Evolutionary conservation across 305 asterid species (phyloP), one percentile per base, ranked within the genome.

Genomic region (Euphrasia arctica): DNA sequence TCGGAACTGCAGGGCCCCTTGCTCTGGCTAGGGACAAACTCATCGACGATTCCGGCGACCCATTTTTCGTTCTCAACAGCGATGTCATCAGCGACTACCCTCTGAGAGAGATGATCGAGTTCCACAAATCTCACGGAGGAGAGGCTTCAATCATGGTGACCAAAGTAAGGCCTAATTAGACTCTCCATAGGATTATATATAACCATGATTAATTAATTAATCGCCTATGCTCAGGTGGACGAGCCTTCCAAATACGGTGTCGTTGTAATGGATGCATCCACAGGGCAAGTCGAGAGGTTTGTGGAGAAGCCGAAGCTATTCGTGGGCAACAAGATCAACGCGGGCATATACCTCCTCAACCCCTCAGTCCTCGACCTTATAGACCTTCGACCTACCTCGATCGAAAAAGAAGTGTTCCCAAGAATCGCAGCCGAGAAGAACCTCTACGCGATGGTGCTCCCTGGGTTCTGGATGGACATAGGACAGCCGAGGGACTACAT

Each of bases 1-100:
- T 91, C 57, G 98, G 98, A 63, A 91, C 96, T 48, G 98, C 96
- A n/a, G 96, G 98, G 41, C 98, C 98, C 62, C 89, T 91, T 64
- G 96, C 98, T 75, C 74, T 91, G 82, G 98, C 98, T 62, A 72
- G 96, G 79, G 94, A 91, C 72, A 91, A 91, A 78, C 78, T 91
- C 72, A 50, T 86, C 28, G 96, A 86, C 60, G 79, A 69, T 66
- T 80, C 94, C 41, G 96, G 91, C 32, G 91, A 86, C 59, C 98
- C 96, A 0, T 88, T 88, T 74, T 88, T 91, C 36, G 96, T 91
- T 74, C 95, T 91, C 60, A 91, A 91, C 74, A 91, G 95, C 71
- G 97, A 91, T 72, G 96, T 91, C 41, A 91, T 91, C 77, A 83
- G 98, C 54, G 95, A 91, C 43, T 91, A 88, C 69, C 96, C 96